A percentile compares a stretch with the other conserved stretches of the same genome.
phyloP scores from a whole-genome alignment of 2,329 filamentous ascomycete species.

The Lecanoromycetidae sp. region DNA sequence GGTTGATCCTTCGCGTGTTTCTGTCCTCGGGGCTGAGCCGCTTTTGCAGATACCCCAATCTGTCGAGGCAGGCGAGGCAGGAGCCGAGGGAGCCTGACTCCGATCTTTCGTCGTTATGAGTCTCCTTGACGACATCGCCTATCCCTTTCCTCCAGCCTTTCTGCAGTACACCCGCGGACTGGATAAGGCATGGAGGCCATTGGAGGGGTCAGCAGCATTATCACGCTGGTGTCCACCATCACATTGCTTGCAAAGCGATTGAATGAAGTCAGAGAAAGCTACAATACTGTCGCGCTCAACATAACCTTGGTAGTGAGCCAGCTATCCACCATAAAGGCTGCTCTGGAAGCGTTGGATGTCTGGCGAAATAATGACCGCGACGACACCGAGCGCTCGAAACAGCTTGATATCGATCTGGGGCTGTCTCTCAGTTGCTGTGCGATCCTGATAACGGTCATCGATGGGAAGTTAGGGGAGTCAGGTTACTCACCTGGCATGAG shows the following conservation, averaged over 20 bases:
- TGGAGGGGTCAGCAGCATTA: slow-evolving; percentile 2
- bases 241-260: slow-evolving; percentile 12
- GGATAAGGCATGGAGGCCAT: slow-evolving; percentile 5
- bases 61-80: too few relatives aligned
- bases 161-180: too few relatives aligned
- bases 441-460: slow-evolving; percentile 15
- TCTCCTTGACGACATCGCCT: too few relatives aligned
- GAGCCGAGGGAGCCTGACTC: too few relatives aligned
- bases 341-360: slow-evolving; percentile 12
- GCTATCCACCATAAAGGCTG: slow-evolving; percentile 13
- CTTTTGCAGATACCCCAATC: too few relatives aligned
- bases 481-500: slow-evolving; percentile 11
- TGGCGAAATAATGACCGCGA: slow-evolving; percentile 8
- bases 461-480: slow-evolving; percentile 13
- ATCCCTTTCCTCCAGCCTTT: background rate
- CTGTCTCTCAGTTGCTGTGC: slow-evolving; percentile 14
- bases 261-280: slow-evolving; percentile 14
- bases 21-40: too few relatives aligned
- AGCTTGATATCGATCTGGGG: slow-evolving; percentile 13
- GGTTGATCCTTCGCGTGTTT: too few relatives aligned
- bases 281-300: slow-evolving; percentile 15
- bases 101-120: too few relatives aligned
- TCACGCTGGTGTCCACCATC: slow-evolving; percentile 7
- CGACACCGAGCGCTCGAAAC: slow-evolving; percentile 2
- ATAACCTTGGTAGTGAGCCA: slow-evolving; percentile 13